Conservation (phyloP, 202 grass and related monocot genomes). For the Digitaria exilis region DNA sequence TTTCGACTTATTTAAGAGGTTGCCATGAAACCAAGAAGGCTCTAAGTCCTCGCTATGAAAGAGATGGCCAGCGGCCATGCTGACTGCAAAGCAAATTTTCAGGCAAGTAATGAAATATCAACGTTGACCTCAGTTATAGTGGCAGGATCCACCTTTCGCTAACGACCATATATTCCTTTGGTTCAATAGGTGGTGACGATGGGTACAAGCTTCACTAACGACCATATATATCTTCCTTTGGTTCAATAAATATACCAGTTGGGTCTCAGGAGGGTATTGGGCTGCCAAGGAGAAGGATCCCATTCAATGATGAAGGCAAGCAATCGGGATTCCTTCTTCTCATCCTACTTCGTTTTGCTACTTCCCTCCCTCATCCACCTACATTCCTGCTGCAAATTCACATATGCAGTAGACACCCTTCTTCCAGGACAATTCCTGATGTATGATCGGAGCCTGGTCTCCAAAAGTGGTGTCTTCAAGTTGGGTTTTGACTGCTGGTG, state of each 20-base stretch:
- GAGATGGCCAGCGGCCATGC: too few species aligned
- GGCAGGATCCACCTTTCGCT: background rate
- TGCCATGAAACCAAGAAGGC: too few species aligned
- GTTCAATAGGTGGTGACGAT: background rate
- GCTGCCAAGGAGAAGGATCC: background rate
- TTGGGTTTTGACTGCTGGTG: background rate
- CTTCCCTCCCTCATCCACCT: background rate
- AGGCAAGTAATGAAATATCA: too few species aligned
- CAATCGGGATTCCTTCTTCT: background rate
- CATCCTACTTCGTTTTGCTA: conserved; percentile 11
- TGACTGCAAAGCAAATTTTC: too few species aligned
- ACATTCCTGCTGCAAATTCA: background rate
- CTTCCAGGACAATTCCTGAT: conserved; percentile 35
- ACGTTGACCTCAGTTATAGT: background rate
- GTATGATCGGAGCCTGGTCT: background rate
- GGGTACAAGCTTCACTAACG: too few species aligned
- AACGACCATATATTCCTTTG: background rate
- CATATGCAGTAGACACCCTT: conserved; percentile 33
- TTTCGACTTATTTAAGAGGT: too few species aligned
- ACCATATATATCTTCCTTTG: too few species aligned
- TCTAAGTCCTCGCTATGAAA: too few species aligned
- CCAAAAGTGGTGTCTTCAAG: background rate
- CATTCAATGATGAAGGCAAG: background rate
- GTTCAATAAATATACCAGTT: background rate
- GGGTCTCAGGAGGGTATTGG: background rate